Base-by-base conservation (phyloP, 768 basidiomycete species). In the Psilocybe cubensis region DNA sequence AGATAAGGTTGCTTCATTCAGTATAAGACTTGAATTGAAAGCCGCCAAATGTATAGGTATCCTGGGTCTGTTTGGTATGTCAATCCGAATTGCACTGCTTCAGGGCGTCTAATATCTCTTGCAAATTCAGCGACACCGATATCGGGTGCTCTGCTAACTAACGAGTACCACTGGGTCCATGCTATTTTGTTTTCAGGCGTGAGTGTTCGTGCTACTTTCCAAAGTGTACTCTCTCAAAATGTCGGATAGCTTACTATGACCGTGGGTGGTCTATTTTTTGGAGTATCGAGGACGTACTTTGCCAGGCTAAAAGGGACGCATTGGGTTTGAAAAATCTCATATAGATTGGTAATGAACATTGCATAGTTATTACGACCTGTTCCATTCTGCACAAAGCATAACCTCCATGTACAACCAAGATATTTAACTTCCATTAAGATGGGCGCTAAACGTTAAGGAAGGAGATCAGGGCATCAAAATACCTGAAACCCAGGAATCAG, bases 71-170 rank as follows among this genome's bases (percentile, higher is more conserved):
- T 74, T 74, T 60, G 80, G 83, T 76, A 61, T 52, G 66, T 56
- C n/a, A 21, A 33, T 20, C 6, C 35, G 11, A 35, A 47, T 10
- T 21, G 12, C 10, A 24, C 45, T 10, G 7, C n/a, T n/a, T 28
- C 12, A 12, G 17, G 33, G n/a, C 33, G 48, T 23, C 10, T 14
- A 33, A 20, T 24, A 11, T 21, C 20, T 27, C 21, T 27, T 31
- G 52, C 20, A 27, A 12, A 38, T 17, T n/a, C n/a, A 79, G 78
- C 74, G 12, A 77, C 76, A 1, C 83, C 83, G 0, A 79, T 84
- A 59, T 72, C 76, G 20, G 83, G 84, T 6, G 81, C 80, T 11
- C 65, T 85, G 12, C 70, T 85, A 5, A 82, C 79, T 1, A 66
- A 66, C 9, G 57, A 74, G 1, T 78, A 76, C 49, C 60, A 71